A percentile compares a stretch with the other conserved stretches of the same genome.
phyloP scores from a whole-genome alignment of 2,329 filamentous ascomycete species.

The Calonectria henricotiae region DNA sequence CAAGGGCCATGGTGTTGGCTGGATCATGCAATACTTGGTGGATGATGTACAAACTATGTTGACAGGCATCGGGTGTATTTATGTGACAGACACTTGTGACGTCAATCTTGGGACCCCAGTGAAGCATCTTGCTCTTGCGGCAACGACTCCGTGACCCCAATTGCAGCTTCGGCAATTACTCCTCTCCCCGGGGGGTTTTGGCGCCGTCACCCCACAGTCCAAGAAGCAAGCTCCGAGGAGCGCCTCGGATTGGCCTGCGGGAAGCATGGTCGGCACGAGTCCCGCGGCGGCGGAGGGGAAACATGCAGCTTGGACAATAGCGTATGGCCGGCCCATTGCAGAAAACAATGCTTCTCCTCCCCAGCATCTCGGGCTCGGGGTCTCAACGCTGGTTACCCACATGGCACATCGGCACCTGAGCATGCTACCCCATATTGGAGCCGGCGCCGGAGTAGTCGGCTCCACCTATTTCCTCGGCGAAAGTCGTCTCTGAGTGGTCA shows the following conservation, averaged over 20 bases:
- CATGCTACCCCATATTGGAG: constrained; percentile 14
- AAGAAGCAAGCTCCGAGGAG: constrained; percentile 18
- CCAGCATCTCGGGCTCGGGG: not conserved
- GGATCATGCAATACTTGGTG: constrained; percentile 1
- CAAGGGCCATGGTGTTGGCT: constrained; percentile 41
- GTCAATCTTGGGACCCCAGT: constrained; percentile 9
- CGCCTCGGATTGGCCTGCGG: constrained; percentile 29
- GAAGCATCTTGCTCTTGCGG: not conserved
- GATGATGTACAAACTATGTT: not conserved
- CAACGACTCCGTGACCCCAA: constrained; percentile 5
- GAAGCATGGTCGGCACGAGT: constrained; percentile 24
- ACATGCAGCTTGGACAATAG: not conserved
- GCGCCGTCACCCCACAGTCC: constrained; percentile 2
- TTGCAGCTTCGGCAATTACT: constrained; percentile 24
- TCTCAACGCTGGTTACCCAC: not conserved
- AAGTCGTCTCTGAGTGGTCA: constrained; percentile 8
- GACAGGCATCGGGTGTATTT: constrained; percentile 25
- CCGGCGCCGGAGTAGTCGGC: not conserved
- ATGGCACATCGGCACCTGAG: constrained; percentile 20
- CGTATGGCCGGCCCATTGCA: not conserved
- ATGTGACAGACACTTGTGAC: constrained; percentile 12
- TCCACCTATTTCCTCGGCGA: constrained; percentile 20
- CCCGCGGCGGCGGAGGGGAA: constrained; percentile 26
- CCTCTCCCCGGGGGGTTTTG: constrained; percentile 1
- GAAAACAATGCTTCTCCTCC: not conserved